Evolutionary conservation across 164 flowering plant genomes (phyloP), one percentile per base, ranked within the genome.

Genomic region (Echeveria elegans): DNA sequence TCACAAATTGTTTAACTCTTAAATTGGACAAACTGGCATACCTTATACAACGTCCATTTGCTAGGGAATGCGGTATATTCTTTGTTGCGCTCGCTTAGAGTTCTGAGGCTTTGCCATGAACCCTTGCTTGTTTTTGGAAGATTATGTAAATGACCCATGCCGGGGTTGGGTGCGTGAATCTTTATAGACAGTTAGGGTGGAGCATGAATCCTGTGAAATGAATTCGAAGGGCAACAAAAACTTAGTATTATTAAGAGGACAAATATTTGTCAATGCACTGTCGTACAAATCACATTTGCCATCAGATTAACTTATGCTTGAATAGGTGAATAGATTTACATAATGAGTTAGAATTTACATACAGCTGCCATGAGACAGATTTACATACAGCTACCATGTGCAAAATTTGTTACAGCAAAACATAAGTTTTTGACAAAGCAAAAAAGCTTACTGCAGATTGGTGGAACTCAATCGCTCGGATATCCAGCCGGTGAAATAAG

Each of bases 31-130:
- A 16, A 34, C n/a, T 63, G 43, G 7, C 38, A 32, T 12, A 91
- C 97, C 89, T 90, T 90, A 72, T 67, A 72, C 18, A 90, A 80
- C 56, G 84, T 83, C 98, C 98, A 94, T 75, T 90, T 94, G 63
- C 88, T 37, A 75, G 95, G 89, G 23, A 85, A 62, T 21, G 84
- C 81, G 69, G 69, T 76, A 48, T 94, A 91, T 76, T 94, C 98
- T 78, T 94, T 94, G 68, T 91, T 89, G 75, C 96, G 82, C 62
- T 91, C 95, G 12, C 76, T 77, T 72, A 80, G 82, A 69, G 81
- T 75, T 68, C 95, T 95, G 61, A 94, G 85, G 62, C 66, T 76
- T 34, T 64, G 69, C 98, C 98, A 91, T 1, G 82, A 36, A 26
- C 73, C 81, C 29, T 43, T 21, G 37, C 75, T 82, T 41, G 74